phyloP scores from a whole-genome alignment of 192 early-diverging fungal species.

The Gamsiella multidivaricata region DNA sequence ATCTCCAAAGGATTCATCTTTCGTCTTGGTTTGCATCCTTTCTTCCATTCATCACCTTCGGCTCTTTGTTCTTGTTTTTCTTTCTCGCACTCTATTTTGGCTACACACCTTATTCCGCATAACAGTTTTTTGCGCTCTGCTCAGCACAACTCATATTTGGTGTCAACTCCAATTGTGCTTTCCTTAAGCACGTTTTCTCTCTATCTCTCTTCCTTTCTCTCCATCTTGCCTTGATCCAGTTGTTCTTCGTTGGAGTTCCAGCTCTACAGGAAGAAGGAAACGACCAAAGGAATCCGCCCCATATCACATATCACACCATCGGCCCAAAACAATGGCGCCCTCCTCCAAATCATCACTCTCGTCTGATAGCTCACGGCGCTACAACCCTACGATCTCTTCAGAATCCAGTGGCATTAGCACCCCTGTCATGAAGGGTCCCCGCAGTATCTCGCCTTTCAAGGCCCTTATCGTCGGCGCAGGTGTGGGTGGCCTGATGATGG shows the following conservation, averaged over 20 bases:
- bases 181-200: neutral
- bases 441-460: constrained; percentile 20
- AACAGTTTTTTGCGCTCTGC: no score
- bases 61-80: no score
- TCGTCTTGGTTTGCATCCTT: constrained; percentile 1
- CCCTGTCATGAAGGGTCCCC: neutral
- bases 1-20: neutral
- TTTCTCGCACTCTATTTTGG: neutral
- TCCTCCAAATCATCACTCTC: constrained; percentile 14
- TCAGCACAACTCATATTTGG: no score
- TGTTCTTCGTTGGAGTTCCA: no score
- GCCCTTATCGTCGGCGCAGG: constrained; percentile 45
- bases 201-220: neutral
- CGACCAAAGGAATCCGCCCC: no score
- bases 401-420: constrained; percentile 5
- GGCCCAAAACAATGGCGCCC: neutral
- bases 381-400: neutral
- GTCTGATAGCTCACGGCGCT: neutral
- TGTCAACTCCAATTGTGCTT: no score
- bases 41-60: neutral
- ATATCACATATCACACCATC: no score
- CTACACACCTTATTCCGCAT: no score
- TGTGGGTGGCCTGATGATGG: constrained; percentile 37
- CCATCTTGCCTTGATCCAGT: neutral
- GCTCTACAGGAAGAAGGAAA: no score